Base-by-base conservation (phyloP, 2,329 filamentous ascomycete species). In the Cladosporium austrohemisphaericum region DNA sequence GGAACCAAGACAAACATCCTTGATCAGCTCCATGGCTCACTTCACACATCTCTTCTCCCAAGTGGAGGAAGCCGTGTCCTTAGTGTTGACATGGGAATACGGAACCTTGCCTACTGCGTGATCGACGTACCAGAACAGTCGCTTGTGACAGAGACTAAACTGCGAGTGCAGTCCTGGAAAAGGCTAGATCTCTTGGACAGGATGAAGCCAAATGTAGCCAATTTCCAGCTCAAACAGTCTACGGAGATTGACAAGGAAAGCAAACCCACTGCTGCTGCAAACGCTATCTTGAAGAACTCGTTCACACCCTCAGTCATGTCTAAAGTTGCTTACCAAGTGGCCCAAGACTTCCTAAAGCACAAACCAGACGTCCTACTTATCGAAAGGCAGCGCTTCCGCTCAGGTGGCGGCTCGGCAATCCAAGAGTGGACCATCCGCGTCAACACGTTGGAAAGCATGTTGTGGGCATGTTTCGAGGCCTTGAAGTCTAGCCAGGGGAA, bases 31-130 rank as follows among this genome's bases (percentile, higher is more conserved):
- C 23, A 35, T 23, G 32, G 37, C 26, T 26, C 19, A 8, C 22
- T 31, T 10, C 22, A 25, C 6, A 18, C 41, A 19, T 25, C 36
- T n/a, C 37, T 41, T 32, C 20, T 18, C 2, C 29, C 33, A 19
- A 23, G 25, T 33, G 47, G 40, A 50, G 51, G 72, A 57, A 14
- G 31, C 20, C 75, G 83, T 35, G 75, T 93, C 19, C 66, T 93
- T 26, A 91, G 86, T 63, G 85, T 94, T 54, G 88, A 94, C 65
- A 85, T 93, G 80, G 88, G 88, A 3, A 86, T 94, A 56, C 81
- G 81, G 35, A 94, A 94, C 64, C 72, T 94, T 3, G 88, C 87
- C 1, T 88, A 82, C 63, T 86, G 85, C 55, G 75, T 88, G 6
- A 22, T 66, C 31, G 56, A 63, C 47, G 51, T 56, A 28, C 50